Base-by-base conservation (phyloP, 1,284 basidiomycete species). In the Puccinia triticina region DNA sequence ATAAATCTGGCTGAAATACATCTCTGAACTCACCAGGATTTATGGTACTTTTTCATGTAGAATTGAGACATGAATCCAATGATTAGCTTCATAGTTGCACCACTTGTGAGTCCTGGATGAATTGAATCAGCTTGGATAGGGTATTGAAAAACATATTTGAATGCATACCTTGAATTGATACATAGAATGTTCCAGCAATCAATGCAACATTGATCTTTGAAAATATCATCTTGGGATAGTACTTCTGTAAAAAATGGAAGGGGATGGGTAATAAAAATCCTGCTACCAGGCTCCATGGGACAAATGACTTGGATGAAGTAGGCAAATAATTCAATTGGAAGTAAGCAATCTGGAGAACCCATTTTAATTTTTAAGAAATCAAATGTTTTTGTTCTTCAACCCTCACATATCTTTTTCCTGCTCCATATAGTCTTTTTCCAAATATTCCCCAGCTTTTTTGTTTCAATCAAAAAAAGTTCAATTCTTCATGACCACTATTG, bases 51-150 rank as follows among this genome's bases (percentile, higher is more conserved):
- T 57, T 53, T 74, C 55, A 71, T 29, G 57, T 75, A 82, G 18
- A 75, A 82, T 34, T 82, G 80, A 37, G 80, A 82, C 55, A 32
- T 46, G 21, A 82, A 82, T 43, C 73, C 80, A 53, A 75, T 55
- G n/a, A 82, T 21, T 16, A 82, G 32, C 73, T 76, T 74, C 40
- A 55, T 48, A 26, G 80, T 82, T 18, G 55, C 71, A 55, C 80
- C 80, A 67, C 80, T 82, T 29, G 80, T 82, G 26, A 82, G 40
- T 73, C 80, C 80, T 82, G 21, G 14, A 73, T 32, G 16, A 46
- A 3, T 16, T 37, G 4, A 14, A 14, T 74, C 29, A 59, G 37
- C 14, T 29, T 26, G 26, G 21, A 16, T 66, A 43, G 50, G 29
- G 18, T 46, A 8, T 50, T 8, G 50, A 21, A 16, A 40, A 75